phyloP scores from a whole-genome alignment of 257 asterid genomes.

The Ocimum tenuiflorum region DNA sequence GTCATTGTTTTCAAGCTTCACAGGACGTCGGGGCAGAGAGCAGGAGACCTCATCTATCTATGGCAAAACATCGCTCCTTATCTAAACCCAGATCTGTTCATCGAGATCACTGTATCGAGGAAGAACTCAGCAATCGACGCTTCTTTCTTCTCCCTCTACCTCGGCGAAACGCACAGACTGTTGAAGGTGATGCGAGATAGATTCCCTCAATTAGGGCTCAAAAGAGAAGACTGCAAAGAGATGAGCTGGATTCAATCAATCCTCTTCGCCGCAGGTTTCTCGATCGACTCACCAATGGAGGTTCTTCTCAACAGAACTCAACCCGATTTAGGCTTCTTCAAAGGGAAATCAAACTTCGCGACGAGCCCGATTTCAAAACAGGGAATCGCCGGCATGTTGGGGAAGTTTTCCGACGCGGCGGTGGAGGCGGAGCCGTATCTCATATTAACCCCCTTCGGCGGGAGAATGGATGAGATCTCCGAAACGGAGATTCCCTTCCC shows the following conservation, averaged over 20 bases:
- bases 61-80: neutral
- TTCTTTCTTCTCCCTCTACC: neutral
- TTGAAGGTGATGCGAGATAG: neutral
- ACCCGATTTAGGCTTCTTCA: neutral
- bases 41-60: neutral
- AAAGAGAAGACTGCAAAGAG: neutral
- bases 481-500: neutral
- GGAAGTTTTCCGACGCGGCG: neutral
- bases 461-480: slow-evolving; percentile 8
- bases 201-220: neutral
- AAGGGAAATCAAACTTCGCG: slow-evolving; percentile 4
- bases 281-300: neutral
- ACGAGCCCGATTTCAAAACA: neutral
- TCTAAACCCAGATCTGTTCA: neutral
- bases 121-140: neutral
- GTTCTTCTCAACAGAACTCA: neutral
- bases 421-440: neutral
- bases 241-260: neutral
- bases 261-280: neutral
- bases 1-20: neutral
- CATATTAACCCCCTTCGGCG: neutral
- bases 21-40: neutral
- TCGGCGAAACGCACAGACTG: neutral
- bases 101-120: neutral
- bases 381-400: neutral